Base-by-base conservation (phyloP, 352 stramenopile species). In the Globisporangium polare region DNA sequence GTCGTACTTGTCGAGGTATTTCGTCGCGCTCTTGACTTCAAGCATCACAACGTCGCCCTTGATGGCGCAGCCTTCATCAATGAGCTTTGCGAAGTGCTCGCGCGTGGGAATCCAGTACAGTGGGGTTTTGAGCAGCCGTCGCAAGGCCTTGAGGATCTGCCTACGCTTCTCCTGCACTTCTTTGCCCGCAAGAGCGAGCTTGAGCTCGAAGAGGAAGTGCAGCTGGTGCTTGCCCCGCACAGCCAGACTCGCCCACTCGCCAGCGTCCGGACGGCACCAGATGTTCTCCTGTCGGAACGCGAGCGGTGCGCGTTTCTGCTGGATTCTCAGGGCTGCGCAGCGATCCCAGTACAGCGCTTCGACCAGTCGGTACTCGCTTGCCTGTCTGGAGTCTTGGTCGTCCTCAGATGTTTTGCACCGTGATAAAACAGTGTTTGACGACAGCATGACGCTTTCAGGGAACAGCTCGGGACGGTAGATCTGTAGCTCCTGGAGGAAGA, bases 321-420 rank as follows among this genome's bases (percentile, higher is more conserved):
- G 31, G 42, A 92, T 89, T 15, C 74, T 72, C 0, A 94, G 47
- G 1, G 85, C 85, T 6, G 82, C 80, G 58, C 85, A 94, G 26
- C 83, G 80, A 57, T 94, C 85, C 85, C 85, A 94, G 52, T 94
- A 94, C n/a, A 94, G 58, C 7, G 85, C 75, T 57, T 90, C 69
- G 3, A 94, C 73, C 0, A 86, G 29, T 10, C 82, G 72, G 55
- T 67, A 75, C 41, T 68, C 26, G 8, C 22, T n/a, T 39, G 29
- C 8, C 8, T 13, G 9, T 24, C 20, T 37, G 10, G n/a, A 13
- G 7, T 29, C 50, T 29, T 41, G n/a, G 7, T 39, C 49, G n/a
- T 56, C 46, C 6, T 22, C 45, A 58, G 22, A 5, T 61, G 24
- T 37, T 54, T 43, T 58, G 43, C n/a, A 2, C 15, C 10, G 22